Evolutionary conservation across 441 rosid genomes (phyloP).

Genomic region (Pelargonium exstipulatum): DNA sequence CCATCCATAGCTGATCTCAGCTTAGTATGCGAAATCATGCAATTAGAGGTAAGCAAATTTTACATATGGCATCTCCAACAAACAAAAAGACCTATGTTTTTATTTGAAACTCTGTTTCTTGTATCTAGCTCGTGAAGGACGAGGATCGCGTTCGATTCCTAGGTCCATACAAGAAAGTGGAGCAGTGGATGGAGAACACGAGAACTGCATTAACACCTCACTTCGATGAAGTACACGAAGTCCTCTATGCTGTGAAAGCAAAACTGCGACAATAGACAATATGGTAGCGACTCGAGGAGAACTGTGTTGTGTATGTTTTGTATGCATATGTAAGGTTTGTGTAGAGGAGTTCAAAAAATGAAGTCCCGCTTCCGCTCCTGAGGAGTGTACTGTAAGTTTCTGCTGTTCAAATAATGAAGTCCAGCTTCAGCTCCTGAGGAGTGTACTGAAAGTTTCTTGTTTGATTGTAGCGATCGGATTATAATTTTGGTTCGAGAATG

Average conservation of each 20-base stretch:
- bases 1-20: constrained; percentile 87
- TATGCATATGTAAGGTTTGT: too few species aligned
- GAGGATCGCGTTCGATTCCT: constrained; percentile 48
- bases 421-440: too few species aligned
- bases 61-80: background rate
- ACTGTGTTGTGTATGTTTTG: too few species aligned
- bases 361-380: too few species aligned
- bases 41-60: constrained; percentile 57
- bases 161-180: constrained; percentile 60
- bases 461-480: too few species aligned
- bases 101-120: constrained; percentile 8
- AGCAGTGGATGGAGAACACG: constrained; percentile 67
- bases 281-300: constrained; percentile 20
- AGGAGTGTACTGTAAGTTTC: too few species aligned
- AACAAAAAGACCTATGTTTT: background rate
- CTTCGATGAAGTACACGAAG: constrained; percentile 66
- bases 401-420: too few species aligned
- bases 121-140: constrained; percentile 55
- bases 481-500: too few species aligned
- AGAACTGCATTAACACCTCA: constrained; percentile 57
- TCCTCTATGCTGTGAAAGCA: constrained; percentile 42
- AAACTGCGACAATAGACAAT: constrained; percentile 19
- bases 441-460: too few species aligned
- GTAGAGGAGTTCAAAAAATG: too few species aligned
- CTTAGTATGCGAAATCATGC: constrained; percentile 83